Evolutionary conservation across 495 filamentous ascomycete genomes (phyloP).

Genomic region (Daldinia bambusicola): DNA sequence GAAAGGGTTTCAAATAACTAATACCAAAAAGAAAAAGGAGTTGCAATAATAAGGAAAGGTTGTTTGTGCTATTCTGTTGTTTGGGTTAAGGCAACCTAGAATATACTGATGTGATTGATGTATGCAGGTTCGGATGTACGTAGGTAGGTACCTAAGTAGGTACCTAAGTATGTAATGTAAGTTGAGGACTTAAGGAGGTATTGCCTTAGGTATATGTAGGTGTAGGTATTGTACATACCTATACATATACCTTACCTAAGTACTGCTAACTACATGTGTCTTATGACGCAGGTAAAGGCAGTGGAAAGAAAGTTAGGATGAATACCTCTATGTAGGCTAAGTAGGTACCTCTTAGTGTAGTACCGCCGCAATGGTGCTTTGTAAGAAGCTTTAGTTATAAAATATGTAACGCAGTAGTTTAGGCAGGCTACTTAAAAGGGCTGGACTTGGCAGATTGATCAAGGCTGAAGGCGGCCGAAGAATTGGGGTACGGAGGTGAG

Average conservation of each 20-base stretch:
- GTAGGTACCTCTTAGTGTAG: neutral
- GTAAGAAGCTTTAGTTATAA: conserved; percentile 28
- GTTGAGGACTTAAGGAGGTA: neutral
- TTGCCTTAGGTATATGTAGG: too few relatives aligned
- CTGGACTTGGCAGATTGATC: conserved; percentile 24
- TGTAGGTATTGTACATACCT: neutral
- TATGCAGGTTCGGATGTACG: neutral
- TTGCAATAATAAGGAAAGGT: conserved; percentile 16
- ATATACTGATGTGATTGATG: conserved; percentile 1
- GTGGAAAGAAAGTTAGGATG: too few relatives aligned
- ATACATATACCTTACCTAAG: too few relatives aligned
- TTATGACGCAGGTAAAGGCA: too few relatives aligned
- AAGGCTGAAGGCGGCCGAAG: conserved; percentile 19
- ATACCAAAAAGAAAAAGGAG: conserved; percentile 4
- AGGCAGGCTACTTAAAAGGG: conserved; percentile 4
- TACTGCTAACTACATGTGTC: too few relatives aligned
- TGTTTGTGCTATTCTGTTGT: conserved; percentile 24
- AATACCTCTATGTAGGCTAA: too few relatives aligned
- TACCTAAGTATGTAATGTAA: neutral
- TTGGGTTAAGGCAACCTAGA: conserved; percentile 8
- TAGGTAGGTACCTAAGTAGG: neutral
- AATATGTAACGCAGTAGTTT: neutral
- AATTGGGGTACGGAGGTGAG: conserved; percentile 24
- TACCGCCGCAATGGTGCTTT: conserved; percentile 40
- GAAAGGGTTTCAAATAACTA: conserved; percentile 8